Evolutionary conservation across 345 rosid genomes (phyloP), one percentile per base, ranked within the genome.

Genomic region (Eucalyptus cloeziana): DNA sequence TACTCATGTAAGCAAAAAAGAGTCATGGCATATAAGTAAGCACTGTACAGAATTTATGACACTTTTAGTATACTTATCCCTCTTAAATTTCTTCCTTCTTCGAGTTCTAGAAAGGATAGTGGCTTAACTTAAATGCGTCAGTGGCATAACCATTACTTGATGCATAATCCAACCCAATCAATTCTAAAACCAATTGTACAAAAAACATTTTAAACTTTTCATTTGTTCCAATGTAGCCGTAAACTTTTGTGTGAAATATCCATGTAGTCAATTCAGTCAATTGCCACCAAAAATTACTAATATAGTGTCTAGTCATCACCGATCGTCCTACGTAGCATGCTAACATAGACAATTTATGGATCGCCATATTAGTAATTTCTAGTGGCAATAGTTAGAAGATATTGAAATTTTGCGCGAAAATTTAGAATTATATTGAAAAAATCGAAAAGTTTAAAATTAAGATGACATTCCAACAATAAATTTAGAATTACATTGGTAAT

Each of bases 361-460:
- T n/a, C 17, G 1, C 19, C 33, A 13, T 30, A 16, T 64, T 8
- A 14, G 10, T 14, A 13, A 64, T 64, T 64, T 64, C 2, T 4
- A n/a, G 3, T 7, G 17, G 33, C 31, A 64, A 64, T 30, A 14
- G 19, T 13, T 30, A 13, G 71, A 64, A n/a, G 31, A 64, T 2
- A 64, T n/a, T 13, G 7, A 7, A 13, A 64, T 64, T 64, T 64
- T 15, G 19, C 3, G 4, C 5, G 0, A 64, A 64, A 7, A 30
- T 3, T 30, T 30, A 13, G 8, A 9, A 56, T 4, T n/a, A n/a
- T 1, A 30, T n/a, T 64, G 17, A 62, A 1, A 62, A 30, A 62
- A 27, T 62, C 30, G 8, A 62, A 62, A 62, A 62, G 0, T 13
- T 62, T 6, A 6, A 0, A n/a, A 27, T n/a, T 62, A 30, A 62